phyloP scores from a whole-genome alignment of 164 flowering plant species.

The Umbellularia californica region DNA sequence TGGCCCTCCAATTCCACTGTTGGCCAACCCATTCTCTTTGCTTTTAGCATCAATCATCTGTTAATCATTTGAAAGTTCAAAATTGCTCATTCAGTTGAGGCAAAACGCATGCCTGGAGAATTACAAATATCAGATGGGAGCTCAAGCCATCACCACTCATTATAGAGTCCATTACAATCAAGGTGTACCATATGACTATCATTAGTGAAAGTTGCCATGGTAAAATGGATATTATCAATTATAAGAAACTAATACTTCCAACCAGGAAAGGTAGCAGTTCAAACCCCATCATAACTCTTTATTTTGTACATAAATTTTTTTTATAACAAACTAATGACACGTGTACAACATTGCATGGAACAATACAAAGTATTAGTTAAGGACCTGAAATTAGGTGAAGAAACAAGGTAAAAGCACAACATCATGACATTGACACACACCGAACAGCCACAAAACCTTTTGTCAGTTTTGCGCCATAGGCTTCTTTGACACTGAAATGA shows the following conservation, averaged over 20 bases:
- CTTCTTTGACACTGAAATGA: neutral
- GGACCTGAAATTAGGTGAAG: neutral
- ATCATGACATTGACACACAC: neutral
- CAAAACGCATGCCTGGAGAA: neutral
- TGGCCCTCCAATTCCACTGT: slow-evolving; percentile 25
- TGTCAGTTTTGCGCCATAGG: neutral
- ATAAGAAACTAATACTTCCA: neutral
- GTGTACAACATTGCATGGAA: neutral
- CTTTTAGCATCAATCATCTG: slow-evolving; percentile 39
- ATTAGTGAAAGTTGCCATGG: neutral
- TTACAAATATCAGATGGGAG: neutral
- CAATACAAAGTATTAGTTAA: neutral
- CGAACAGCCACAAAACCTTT: neutral
- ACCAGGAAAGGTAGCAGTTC: too few relatives aligned
- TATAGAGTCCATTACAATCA: neutral
- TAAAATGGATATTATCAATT: neutral
- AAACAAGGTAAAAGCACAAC: neutral
- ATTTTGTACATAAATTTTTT: neutral
- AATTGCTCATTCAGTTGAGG: neutral
- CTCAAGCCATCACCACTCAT: neutral
- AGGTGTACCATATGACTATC: neutral
- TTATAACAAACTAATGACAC: neutral
- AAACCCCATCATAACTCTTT: neutral
- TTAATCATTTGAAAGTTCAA: slow-evolving; percentile 13
- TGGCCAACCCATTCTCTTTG: slow-evolving; percentile 29